Percentiles rank a stretch among this genome's conserved stretches.
These are phyloP conservation scores for Ceratocystis colombiana DNA, from an alignment of 2,329 filamentous ascomycete genomes.

Conservation along the genomic window DNA sequence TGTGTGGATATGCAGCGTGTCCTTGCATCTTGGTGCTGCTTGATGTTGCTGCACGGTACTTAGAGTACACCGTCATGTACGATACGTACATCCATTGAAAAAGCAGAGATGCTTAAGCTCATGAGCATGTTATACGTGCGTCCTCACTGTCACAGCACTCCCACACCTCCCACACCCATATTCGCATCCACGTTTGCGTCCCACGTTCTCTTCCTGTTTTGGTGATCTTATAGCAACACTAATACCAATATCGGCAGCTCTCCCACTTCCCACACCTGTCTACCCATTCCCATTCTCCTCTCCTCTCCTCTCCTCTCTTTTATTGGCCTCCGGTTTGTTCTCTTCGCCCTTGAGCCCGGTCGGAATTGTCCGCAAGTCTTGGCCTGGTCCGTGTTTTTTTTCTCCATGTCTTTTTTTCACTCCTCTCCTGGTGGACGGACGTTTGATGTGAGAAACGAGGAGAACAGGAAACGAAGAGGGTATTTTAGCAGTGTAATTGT, in stretches of 20 bases:
- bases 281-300: not conserved
- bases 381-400: conserved; percentile 14
- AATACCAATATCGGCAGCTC: not conserved
- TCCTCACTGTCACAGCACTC: not conserved
- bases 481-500: not conserved
- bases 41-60: conserved; percentile 2
- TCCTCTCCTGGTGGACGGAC: not conserved
- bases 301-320: not conserved
- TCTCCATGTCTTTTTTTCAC: conserved; percentile 1
- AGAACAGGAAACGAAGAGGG: not conserved
- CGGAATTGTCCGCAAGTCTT: conserved; percentile 10
- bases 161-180: not conserved
- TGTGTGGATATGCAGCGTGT: not conserved
- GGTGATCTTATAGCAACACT: conserved; percentile 1
- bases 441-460: not conserved
- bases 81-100: not conserved
- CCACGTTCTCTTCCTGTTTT: not conserved
- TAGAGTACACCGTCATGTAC: not conserved
- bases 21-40: not conserved
- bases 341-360: not conserved
- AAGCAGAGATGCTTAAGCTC: not conserved
- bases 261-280: not conserved
- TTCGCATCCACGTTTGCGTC: not conserved
- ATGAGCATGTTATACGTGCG: not conserved
- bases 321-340: conserved; percentile 8